Evolutionary conservation across 2,329 filamentous ascomycete genomes (phyloP), one percentile per base, ranked within the genome.

Genomic region (Pochonia chlamydosporia): DNA sequence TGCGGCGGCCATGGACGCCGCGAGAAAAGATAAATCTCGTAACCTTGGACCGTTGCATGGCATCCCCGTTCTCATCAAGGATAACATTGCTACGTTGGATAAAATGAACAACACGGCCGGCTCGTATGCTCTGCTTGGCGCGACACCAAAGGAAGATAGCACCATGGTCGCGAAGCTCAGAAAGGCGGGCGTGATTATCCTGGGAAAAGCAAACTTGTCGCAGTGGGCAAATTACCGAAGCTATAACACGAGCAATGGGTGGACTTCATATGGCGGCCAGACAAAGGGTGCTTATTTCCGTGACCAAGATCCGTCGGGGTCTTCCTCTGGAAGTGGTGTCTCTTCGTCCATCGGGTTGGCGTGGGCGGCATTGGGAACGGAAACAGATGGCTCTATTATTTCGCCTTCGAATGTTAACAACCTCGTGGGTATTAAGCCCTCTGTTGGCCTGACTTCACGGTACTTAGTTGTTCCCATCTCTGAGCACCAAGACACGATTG

Each of bases 391-490:
- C 3, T 83, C 78, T 13, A 83, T 87, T 42, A 54, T 85, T 2
- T 72, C 68, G 4, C 84, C 84, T 0, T 59, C 68, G 1, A 52
- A 62, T 23, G 47, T 54, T 1, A 84, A 78, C 61, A 82, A 83
- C 45, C 52, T 86, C 2, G 82, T 85, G 1, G 84, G 81, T 2
- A 81, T 88, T 59, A 84, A 83, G 58, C 81, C 83, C 1, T 84
- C 81, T 0, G 78, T 85, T 2, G 84, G 83, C 0, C 67, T 87
- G 3, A 85, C 78, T 0, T 82, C 79, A 1, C 68, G 79, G 13
- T 66, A 73, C 51, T 68, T 84, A 4, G 82, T 85, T 1, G 78
- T 87, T n/a, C 82, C 83, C 1, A 79, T 87, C 5, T 78, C 73
- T 13, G 62, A 73, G 33, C 75, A 81, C 54, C 79, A 83, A 54